phyloP scores from a whole-genome alignment of 345 rosid species.

The Sapria himalayana region DNA sequence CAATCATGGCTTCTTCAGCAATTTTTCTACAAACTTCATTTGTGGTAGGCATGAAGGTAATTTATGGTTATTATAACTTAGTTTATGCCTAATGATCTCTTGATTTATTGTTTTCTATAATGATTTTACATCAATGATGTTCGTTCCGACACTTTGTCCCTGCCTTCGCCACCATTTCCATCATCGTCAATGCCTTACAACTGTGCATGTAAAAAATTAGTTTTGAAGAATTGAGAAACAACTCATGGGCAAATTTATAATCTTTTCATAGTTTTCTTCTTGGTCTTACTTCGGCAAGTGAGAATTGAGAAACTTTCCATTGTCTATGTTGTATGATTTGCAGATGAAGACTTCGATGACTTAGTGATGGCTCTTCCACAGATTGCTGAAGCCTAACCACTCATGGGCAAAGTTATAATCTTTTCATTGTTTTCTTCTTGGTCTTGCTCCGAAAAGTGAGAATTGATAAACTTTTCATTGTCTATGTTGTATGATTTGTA shows the following conservation, averaged over 20 bases:
- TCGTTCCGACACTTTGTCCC: not conserved
- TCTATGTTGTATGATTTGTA: slow-evolving; percentile 10
- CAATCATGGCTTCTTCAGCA: slow-evolving; percentile 25
- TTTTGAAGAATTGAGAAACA: slow-evolving; percentile 46
- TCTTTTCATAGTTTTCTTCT: slow-evolving; percentile 3
- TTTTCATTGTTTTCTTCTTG: slow-evolving; percentile 2
- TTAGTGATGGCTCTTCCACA: slow-evolving; percentile 70
- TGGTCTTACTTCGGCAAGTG: not conserved
- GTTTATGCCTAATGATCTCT: not conserved
- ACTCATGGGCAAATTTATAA: slow-evolving; percentile 60
- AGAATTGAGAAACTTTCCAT: not conserved
- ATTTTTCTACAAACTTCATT: slow-evolving; percentile 19
- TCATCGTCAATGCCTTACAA: slow-evolving; percentile 22
- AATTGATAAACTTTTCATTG: not conserved
- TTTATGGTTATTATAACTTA: not conserved
- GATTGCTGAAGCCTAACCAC: slow-evolving; percentile 44
- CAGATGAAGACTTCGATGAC: slow-evolving; percentile 72
- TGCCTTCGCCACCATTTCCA: slow-evolving; percentile 15
- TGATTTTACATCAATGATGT: not conserved
- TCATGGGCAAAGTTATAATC: slow-evolving; percentile 59
- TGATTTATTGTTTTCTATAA: not conserved
- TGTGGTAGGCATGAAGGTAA: slow-evolving; percentile 17
- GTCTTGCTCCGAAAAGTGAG: not conserved
- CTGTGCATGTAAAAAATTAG: slow-evolving; percentile 28
- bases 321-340: slow-evolving; percentile 2